Evolutionary conservation across 306 rosid species (phyloP), one percentile per base, ranked within the genome.

Genomic region (Castanea mollissima): DNA sequence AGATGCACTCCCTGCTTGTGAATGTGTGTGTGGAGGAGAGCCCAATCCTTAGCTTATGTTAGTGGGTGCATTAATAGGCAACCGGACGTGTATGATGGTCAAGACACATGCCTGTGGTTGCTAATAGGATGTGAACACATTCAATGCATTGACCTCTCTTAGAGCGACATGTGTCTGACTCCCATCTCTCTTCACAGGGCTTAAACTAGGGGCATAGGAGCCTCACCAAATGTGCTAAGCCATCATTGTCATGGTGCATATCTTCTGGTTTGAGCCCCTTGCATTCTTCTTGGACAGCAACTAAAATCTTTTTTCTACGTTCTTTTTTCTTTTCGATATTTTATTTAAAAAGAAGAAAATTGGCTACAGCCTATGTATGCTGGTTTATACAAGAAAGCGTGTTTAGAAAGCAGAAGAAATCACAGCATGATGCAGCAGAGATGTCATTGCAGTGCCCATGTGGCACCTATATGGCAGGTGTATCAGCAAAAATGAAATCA

Each of bases 1-100:
- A 73, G 62, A 31, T 73, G 76, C 58, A 5, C 63, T 38, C 15
- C 16, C 32, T 73, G 49, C 76, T 55, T 73, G 54, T 63, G 69
- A 63, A 29, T 29, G 19, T 63, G 38, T 23, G 35, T 29, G 3
- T 63, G 69, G 69, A 29, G 10, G 9, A 13, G 38, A 49, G 54
- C 54, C 54, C 54, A 49, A 27, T 27, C 35, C 31, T 35, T 63
- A 4, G n/a, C 34, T 29, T 63, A 14, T 29, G 69, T 23, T 7
- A 7, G 16, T 29, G 69, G 41, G 63, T 73, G 63, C 46, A 72
- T 51, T 13, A 72, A 54, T 49, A 0, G 9, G 62, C 57, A 51
- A 4, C 35, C 8, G n/a, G 35, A 2, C 38, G 13, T 62, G 31
- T 58, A 25, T 21, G 18, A 25, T 21, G 18, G 69, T 16, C 35